Evolutionary conservation across 2,329 filamentous ascomycete genomes (phyloP).

Genomic region (Leptoxyphium fumago): DNA sequence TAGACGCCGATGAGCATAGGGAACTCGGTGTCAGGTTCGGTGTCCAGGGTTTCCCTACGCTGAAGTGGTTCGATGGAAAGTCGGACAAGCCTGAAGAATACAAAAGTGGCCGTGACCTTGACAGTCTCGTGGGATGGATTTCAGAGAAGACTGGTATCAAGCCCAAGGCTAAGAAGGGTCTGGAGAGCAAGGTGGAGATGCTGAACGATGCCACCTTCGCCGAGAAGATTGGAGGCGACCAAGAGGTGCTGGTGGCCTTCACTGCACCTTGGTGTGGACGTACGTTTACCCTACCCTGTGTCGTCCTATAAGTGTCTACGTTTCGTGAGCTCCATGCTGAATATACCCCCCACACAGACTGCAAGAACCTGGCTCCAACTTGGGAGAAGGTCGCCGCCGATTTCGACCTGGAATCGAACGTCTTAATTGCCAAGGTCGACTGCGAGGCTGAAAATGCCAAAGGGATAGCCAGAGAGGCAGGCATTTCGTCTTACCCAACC

Average conservation of each 20-base stretch:
- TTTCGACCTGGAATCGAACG: constrained; percentile 61
- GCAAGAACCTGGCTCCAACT: constrained; percentile 79
- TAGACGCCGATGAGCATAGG: constrained; percentile 85
- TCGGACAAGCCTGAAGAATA: constrained; percentile 75
- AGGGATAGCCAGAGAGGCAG: constrained; percentile 58
- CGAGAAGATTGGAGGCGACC: constrained; percentile 63
- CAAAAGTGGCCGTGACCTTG: constrained; percentile 71
- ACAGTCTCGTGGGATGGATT: constrained; percentile 69
- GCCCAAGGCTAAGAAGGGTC: constrained; percentile 54
- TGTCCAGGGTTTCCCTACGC: constrained; percentile 85
- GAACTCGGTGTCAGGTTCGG: constrained; percentile 72
- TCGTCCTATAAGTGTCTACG: background rate
- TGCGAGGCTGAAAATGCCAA: constrained; percentile 81
- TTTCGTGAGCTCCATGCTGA: background rate
- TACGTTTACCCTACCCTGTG: constrained; percentile 40
- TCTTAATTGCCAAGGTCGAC: constrained; percentile 89
- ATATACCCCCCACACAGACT: constrained; percentile 47
- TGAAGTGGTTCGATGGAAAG: constrained; percentile 97
- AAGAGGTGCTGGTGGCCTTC: constrained; percentile 88
- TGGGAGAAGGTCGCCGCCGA: constrained; percentile 80
- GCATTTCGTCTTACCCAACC: constrained; percentile 77
- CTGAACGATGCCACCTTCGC: constrained; percentile 70
- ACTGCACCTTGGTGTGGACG: constrained; percentile 98
- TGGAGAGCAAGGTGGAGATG: constrained; percentile 62
- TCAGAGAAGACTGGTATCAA: constrained; percentile 75